A percentile compares a stretch with the other conserved stretches of the same genome.
phyloP scores from a whole-genome alignment of 148 eudicot genomes.

The Persicaria maculosa region DNA sequence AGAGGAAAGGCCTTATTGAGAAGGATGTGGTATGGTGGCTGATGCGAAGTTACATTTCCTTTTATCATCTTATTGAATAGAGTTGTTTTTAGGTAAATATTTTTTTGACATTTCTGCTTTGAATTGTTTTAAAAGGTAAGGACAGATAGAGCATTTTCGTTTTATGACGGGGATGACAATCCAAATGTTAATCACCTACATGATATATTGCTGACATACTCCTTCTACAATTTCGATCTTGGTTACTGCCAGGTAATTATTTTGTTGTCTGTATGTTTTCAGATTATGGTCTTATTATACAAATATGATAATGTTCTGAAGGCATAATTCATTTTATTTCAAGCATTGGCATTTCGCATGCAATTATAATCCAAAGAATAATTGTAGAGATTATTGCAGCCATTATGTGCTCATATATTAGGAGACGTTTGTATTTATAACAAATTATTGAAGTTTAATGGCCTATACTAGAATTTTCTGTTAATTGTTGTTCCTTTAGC shows the following conservation, averaged over 20 bases:
- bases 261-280: background rate
- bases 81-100: background rate
- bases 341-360: background rate
- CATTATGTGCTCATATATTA: background rate
- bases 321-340: background rate
- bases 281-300: background rate
- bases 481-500: background rate
- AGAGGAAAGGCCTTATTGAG: conserved; percentile 93
- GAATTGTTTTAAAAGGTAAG: conserved; percentile 50
- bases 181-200: conserved; percentile 60
- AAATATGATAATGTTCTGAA: background rate
- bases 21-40: conserved; percentile 85
- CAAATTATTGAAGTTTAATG: background rate
- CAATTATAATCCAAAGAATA: background rate
- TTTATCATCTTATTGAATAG: background rate
- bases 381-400: background rate
- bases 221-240: conserved; percentile 98
- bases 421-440: background rate
- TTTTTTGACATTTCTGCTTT: conserved; percentile 10
- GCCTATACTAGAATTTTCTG: background rate
- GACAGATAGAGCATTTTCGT: conserved; percentile 80
- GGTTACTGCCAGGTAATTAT: conserved; percentile 94
- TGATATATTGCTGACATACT: conserved; percentile 87
- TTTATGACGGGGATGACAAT: conserved; percentile 94
- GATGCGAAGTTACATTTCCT: background rate